Evolutionary conservation across 163 green algal species (phyloP).

Genomic region (Scenedesmus sp.): DNA sequence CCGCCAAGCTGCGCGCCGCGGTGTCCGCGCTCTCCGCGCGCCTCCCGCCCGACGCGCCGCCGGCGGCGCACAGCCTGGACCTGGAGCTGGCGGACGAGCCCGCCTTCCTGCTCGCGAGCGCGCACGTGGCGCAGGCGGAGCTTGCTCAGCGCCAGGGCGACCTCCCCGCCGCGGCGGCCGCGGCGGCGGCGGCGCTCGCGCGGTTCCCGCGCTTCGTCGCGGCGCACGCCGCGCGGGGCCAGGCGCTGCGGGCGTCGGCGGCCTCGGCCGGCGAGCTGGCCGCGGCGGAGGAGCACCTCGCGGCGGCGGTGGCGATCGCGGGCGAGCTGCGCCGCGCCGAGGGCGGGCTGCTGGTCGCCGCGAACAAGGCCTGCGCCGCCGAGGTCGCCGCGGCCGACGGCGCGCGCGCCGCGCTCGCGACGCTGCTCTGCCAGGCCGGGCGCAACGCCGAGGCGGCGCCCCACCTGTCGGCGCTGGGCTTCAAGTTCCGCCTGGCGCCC

Average conservation of each 20-base stretch:
- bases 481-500: slow-evolving; percentile 45
- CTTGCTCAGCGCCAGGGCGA: slow-evolving; percentile 18
- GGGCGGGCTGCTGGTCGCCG: slow-evolving; percentile 34
- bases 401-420: slow-evolving; percentile 42
- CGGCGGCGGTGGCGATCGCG: slow-evolving; percentile 8
- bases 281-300: slow-evolving; percentile 37
- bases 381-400: slow-evolving; percentile 42
- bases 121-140: slow-evolving; percentile 40
- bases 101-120: slow-evolving; percentile 44
- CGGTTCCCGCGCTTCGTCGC: slow-evolving; percentile 49
- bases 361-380: slow-evolving; percentile 43
- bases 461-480: slow-evolving; percentile 41
- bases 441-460: slow-evolving; percentile 29
- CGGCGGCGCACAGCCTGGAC: slow-evolving; percentile 49
- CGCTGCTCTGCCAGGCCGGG: slow-evolving; percentile 56
- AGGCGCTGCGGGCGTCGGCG: slow-evolving; percentile 27
- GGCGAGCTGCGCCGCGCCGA: slow-evolving; percentile 27
- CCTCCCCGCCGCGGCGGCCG: neutral
- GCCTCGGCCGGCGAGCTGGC: slow-evolving; percentile 14
- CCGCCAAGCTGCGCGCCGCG: neutral
- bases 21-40: neutral
- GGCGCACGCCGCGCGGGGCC: slow-evolving; percentile 5
- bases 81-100: slow-evolving; percentile 47
- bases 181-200: slow-evolving; percentile 28
- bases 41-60: too few relatives aligned